phyloP scores from a whole-genome alignment of 2,329 filamentous ascomycete species.

The Trichoderma sp. region DNA sequence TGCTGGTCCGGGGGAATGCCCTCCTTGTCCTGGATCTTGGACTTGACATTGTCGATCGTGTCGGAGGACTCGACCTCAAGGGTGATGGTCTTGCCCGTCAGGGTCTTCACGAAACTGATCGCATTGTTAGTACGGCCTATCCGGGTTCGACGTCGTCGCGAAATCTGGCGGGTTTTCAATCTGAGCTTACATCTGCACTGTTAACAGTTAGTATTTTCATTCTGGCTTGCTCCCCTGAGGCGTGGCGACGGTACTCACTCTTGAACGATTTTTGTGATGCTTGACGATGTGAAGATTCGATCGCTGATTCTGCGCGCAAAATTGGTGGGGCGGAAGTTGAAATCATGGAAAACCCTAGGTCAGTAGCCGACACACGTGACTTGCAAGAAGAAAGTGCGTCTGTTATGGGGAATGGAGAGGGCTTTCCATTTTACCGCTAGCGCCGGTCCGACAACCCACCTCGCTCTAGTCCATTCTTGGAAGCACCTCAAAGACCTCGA shows the following conservation, averaged over 20 bases:
- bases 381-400: neutral
- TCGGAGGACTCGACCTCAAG: constrained; percentile 98
- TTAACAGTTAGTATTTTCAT: constrained; percentile 48
- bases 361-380: constrained; percentile 36
- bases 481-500: neutral
- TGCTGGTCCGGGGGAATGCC: constrained; percentile 98
- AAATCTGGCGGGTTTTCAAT: constrained; percentile 7
- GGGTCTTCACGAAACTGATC: constrained; percentile 97
- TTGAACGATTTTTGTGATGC: constrained; percentile 56
- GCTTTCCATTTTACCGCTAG: neutral
- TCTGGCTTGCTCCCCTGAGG: neutral
- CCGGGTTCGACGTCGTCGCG: constrained; percentile 29
- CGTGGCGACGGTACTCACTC: constrained; percentile 51
- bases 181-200: constrained; percentile 85
- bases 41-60: constrained; percentile 99
- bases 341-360: constrained; percentile 42
- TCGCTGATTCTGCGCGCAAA: constrained; percentile 43
- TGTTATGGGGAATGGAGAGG: neutral
- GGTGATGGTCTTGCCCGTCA: constrained; percentile 99
- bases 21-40: constrained; percentile 99
- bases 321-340: constrained; percentile 46
- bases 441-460: neutral
- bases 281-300: constrained; percentile 45
- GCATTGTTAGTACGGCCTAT: constrained; percentile 34
- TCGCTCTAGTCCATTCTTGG: neutral